Conservation (phyloP, 2,329 filamentous ascomycete species). For the Alternaria longipes region DNA sequence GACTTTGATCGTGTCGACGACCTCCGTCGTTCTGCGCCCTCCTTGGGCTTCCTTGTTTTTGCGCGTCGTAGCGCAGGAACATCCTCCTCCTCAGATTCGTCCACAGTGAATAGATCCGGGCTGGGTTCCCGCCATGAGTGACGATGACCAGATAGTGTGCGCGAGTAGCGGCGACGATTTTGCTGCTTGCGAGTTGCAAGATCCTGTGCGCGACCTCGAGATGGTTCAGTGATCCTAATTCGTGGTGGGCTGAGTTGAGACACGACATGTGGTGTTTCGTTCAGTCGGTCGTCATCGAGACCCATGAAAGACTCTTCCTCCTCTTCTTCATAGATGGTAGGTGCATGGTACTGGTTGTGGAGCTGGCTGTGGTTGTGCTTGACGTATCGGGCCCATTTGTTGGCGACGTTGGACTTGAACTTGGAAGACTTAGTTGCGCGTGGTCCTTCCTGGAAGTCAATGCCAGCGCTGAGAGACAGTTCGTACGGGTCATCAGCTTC, state of each 20-base stretch:
- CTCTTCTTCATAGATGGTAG: conserved; percentile 40
- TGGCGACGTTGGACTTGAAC: conserved; percentile 51
- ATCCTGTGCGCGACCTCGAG: conserved; percentile 50
- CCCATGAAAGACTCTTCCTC: conserved; percentile 52
- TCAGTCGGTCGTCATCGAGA: conserved; percentile 48
- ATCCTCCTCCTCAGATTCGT: conserved; percentile 53
- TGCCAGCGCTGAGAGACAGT: conserved; percentile 52
- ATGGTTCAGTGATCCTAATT: conserved; percentile 43
- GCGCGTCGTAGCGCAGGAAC: conserved; percentile 32
- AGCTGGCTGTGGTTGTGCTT: conserved; percentile 46
- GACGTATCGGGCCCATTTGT: conserved; percentile 54
- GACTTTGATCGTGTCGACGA: conserved; percentile 42
- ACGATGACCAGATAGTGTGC: conserved; percentile 51
- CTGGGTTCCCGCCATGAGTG: conserved; percentile 55
- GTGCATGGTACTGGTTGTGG: conserved; percentile 45
- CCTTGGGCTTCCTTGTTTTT: conserved; percentile 47
- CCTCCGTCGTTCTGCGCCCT: conserved; percentile 47
- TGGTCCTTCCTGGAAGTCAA: conserved; percentile 42
- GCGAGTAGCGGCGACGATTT: conserved; percentile 43
- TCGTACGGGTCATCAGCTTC: conserved; percentile 54
- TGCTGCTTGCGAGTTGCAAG: conserved; percentile 43
- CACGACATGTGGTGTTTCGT: conserved; percentile 41
- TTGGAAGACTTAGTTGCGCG: conserved; percentile 47
- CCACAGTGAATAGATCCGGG: conserved; percentile 54
- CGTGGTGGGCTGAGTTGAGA: conserved; percentile 41